A percentile compares a stretch with the other conserved stretches of the same genome.
Evolutionary conservation across 2,329 filamentous ascomycete genomes (phyloP).

Genomic region (Colletotrichum tropicale): DNA sequence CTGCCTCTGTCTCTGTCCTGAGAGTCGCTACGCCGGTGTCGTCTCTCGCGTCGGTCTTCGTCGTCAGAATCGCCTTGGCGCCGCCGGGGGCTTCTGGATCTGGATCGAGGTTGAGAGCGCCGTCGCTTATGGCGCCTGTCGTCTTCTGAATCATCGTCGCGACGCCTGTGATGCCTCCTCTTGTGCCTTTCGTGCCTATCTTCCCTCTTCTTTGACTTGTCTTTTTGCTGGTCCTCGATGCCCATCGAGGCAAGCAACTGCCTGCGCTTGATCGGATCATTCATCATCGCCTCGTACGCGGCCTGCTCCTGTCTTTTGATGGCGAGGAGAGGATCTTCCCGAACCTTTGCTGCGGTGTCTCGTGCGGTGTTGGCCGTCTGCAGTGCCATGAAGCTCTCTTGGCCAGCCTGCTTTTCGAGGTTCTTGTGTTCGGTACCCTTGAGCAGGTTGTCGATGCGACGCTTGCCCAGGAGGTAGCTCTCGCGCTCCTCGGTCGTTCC

Average conservation of each 20-base stretch:
- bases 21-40: conserved; percentile 13
- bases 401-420: conserved; percentile 74
- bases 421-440: conserved; percentile 82
- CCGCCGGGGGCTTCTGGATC: conserved; percentile 45
- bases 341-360: conserved; percentile 85
- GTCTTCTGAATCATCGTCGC: conserved; percentile 44
- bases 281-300: conserved; percentile 81
- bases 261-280: conserved; percentile 70
- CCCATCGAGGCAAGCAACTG: conserved; percentile 71
- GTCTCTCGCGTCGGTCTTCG: conserved; percentile 18
- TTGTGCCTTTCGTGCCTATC: conserved; percentile 54
- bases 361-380: conserved; percentile 75
- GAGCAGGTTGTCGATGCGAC: conserved; percentile 83
- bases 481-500: conserved; percentile 89
- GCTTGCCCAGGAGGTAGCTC: conserved; percentile 89
- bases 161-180: conserved; percentile 43
- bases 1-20: conserved; percentile 16
- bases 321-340: conserved; percentile 88
- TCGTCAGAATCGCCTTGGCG: conserved; percentile 24
- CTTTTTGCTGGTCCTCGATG: conserved; percentile 47
- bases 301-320: conserved; percentile 93
- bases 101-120: conserved; percentile 45
- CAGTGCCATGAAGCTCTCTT: conserved; percentile 64
- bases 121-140: conserved; percentile 42
- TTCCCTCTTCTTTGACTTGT: conserved; percentile 39